phyloP scores from a whole-genome alignment of 1,284 basidiomycete genomes.

The Meira miltonrushii region DNA sequence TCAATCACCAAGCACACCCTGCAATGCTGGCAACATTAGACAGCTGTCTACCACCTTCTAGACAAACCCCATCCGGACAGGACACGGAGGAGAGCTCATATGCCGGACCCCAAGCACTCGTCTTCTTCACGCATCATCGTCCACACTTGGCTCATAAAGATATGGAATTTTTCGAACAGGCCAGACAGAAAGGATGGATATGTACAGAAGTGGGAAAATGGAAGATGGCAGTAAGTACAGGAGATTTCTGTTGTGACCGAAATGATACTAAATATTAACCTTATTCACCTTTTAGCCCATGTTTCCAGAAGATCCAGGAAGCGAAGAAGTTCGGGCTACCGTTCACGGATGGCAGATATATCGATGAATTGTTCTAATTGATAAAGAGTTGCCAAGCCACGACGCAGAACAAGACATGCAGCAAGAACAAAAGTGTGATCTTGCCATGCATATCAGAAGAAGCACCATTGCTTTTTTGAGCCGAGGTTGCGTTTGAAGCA shows the following conservation, averaged over 20 bases:
- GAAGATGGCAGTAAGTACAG: constrained; percentile 59
- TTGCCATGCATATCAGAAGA: too few relatives aligned
- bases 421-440: too few relatives aligned
- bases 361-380: not conserved
- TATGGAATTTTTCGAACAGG: constrained; percentile 74
- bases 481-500: too few relatives aligned
- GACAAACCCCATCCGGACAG: not conserved
- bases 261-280: not conserved
- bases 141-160: constrained; percentile 75
- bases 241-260: too few relatives aligned
- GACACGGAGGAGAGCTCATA: not conserved
- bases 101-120: constrained; percentile 62
- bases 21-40: constrained; percentile 76
- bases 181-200: constrained; percentile 65
- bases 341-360: constrained; percentile 71
- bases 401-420: too few relatives aligned
- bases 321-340: constrained; percentile 65
- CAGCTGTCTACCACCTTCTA: constrained; percentile 47
- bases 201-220: constrained; percentile 70
- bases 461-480: too few relatives aligned
- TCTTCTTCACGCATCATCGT: constrained; percentile 88
- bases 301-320: constrained; percentile 79
- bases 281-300: constrained; percentile 58
- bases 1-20: constrained; percentile 70
- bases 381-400: too few relatives aligned